Conservation (phyloP, 768 basidiomycete genomes). For the Boletus tomentosulus region DNA sequence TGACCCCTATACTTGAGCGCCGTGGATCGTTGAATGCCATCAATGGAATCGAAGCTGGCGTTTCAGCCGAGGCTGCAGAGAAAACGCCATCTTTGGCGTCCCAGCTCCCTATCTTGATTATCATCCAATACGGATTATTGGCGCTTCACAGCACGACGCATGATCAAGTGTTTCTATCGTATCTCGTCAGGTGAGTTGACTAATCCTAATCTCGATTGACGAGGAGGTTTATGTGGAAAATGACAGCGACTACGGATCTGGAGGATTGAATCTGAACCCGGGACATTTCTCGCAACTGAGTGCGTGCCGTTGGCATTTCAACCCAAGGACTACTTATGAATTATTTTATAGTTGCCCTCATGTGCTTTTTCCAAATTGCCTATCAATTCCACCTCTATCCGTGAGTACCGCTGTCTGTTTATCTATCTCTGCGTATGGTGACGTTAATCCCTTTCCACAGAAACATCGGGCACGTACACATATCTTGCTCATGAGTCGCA, state of each 20-base stretch:
- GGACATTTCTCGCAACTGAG: slow-evolving; percentile 91
- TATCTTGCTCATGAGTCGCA: not conserved
- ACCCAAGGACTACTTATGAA: slow-evolving; percentile 1
- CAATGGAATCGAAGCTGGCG: slow-evolving; percentile 24
- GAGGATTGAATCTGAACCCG: slow-evolving; percentile 89
- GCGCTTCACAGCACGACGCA: slow-evolving; percentile 88
- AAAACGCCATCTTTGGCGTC: slow-evolving; percentile 64
- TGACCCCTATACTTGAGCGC: slow-evolving; percentile 54
- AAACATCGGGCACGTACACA: slow-evolving; percentile 55
- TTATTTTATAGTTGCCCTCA: slow-evolving; percentile 66
- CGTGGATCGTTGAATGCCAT: slow-evolving; percentile 27
- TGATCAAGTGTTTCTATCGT: slow-evolving; percentile 88
- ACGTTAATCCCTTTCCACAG: slow-evolving; percentile 28
- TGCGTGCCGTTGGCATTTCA: slow-evolving; percentile 32
- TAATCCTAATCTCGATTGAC: not conserved
- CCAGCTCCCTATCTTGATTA: slow-evolving; percentile 78
- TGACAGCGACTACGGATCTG: slow-evolving; percentile 68
- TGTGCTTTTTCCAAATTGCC: slow-evolving; percentile 91
- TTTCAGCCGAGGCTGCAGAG: slow-evolving; percentile 40
- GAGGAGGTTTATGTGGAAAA: not conserved
- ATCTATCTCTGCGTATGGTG: not conserved
- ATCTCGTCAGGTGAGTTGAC: slow-evolving; percentile 53
- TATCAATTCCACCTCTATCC: slow-evolving; percentile 92
- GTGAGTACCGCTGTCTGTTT: slow-evolving; percentile 40
- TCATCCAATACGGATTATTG: slow-evolving; percentile 85